Evolutionary conservation across 1,139 yeast genomes (phyloP).

Genomic region (Blastobotrys elegans): DNA sequence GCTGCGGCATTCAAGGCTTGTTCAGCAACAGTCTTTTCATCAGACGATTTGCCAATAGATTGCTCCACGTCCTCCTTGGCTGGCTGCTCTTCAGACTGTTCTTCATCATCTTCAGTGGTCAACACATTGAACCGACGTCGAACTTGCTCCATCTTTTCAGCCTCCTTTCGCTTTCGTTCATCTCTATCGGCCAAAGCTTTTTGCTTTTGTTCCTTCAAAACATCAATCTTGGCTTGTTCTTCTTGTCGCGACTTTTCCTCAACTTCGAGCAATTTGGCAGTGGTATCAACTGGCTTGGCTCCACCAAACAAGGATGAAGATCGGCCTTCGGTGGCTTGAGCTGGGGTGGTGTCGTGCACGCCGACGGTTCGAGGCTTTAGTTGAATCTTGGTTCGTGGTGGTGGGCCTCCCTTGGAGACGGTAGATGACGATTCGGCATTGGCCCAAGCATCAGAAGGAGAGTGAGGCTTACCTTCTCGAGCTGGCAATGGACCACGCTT

Average conservation of each 20-base stretch:
- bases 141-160: slow-evolving; percentile 21
- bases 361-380: slow-evolving; percentile 31
- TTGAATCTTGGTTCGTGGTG: slow-evolving; percentile 25
- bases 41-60: slow-evolving; percentile 37
- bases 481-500: slow-evolving; percentile 33
- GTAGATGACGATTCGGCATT: slow-evolving; percentile 4
- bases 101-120: slow-evolving; percentile 60
- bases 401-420: slow-evolving; percentile 13
- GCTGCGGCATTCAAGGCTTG: slow-evolving; percentile 35
- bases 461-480: slow-evolving; percentile 17
- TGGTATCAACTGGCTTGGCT: slow-evolving; percentile 40
- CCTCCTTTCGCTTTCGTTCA: slow-evolving; percentile 13
- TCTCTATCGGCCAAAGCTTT: slow-evolving; percentile 10
- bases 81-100: slow-evolving; percentile 31
- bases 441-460: slow-evolving; percentile 5
- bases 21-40: slow-evolving; percentile 26
- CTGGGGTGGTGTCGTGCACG: slow-evolving; percentile 20
- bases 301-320: slow-evolving; percentile 34
- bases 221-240: slow-evolving; percentile 27
- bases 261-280: slow-evolving; percentile 29
- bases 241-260: slow-evolving; percentile 27
- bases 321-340: slow-evolving; percentile 19
- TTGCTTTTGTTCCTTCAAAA: slow-evolving; percentile 18
- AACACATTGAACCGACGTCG: slow-evolving; percentile 53
- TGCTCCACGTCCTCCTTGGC: slow-evolving; percentile 29